A percentile compares a stretch with the other conserved stretches of the same genome.
These are phyloP conservation scores for Casuarina glauca DNA, from an alignment of 306 rosid species.

Conservation along the genomic window DNA sequence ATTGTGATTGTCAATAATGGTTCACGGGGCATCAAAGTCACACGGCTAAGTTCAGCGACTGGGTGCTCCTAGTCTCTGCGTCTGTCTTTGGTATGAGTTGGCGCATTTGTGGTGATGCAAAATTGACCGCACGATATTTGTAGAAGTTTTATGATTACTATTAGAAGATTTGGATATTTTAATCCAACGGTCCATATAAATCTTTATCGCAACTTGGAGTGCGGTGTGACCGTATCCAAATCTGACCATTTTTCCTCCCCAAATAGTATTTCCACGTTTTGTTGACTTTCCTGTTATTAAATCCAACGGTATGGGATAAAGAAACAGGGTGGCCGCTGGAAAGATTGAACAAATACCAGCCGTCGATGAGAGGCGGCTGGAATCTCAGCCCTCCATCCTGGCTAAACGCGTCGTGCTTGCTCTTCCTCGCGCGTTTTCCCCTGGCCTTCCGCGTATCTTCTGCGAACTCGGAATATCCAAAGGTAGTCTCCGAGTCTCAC, in stretches of 20 bases:
- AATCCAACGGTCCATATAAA: neutral
- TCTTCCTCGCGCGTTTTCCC: constrained; percentile 59
- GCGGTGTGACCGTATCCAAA: too few species aligned
- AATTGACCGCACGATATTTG: too few species aligned
- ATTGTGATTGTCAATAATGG: too few species aligned
- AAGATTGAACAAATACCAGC: constrained; percentile 31
- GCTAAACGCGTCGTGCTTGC: constrained; percentile 33
- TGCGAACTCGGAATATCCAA: constrained; percentile 33
- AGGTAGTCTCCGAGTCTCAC: neutral
- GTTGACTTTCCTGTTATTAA: neutral
- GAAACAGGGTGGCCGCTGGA: constrained; percentile 48
- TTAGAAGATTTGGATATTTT: neutral
- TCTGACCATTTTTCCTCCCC: neutral
- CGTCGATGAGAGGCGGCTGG: constrained; percentile 78
- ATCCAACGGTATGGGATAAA: neutral
- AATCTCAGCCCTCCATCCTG: constrained; percentile 40
- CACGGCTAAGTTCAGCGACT: too few species aligned
- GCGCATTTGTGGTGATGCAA: too few species aligned
- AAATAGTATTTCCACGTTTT: neutral
- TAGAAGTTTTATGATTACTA: too few species aligned
- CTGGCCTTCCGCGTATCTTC: constrained; percentile 51
- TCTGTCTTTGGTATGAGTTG: too few species aligned
- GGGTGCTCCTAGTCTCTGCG: too few species aligned
- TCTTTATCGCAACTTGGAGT: neutral
- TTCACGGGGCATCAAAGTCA: too few species aligned